phyloP scores from a whole-genome alignment of 805 yeast genomes.

The Metschnikowia sp. region DNA sequence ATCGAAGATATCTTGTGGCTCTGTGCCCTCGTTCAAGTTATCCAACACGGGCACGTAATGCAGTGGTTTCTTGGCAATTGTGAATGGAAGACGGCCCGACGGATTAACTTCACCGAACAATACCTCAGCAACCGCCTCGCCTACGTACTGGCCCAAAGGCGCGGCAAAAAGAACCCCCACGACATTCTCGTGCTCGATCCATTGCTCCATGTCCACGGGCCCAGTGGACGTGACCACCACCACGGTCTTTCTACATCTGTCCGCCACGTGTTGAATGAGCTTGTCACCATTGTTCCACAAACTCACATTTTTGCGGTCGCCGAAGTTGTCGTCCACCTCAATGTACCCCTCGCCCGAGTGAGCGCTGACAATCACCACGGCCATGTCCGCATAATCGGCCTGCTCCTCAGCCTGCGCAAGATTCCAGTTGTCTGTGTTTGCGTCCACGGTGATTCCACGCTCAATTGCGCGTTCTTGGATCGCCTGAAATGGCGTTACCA shows the following conservation, averaged over 20 bases:
- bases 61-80: constrained; percentile 51
- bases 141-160: constrained; percentile 57
- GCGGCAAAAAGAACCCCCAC: constrained; percentile 55
- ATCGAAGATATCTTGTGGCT: constrained; percentile 44
- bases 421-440: constrained; percentile 44
- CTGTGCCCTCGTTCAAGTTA: constrained; percentile 23
- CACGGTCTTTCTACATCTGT: constrained; percentile 50
- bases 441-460: constrained; percentile 45
- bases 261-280: constrained; percentile 47
- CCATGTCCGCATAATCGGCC: constrained; percentile 49
- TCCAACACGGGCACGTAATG: constrained; percentile 47
- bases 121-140: constrained; percentile 55
- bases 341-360: constrained; percentile 59
- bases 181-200: constrained; percentile 56
- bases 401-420: constrained; percentile 40
- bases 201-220: constrained; percentile 54
- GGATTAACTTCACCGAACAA: constrained; percentile 62
- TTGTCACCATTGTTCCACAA: constrained; percentile 59
- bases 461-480: constrained; percentile 46
- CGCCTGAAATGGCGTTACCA: constrained; percentile 58
- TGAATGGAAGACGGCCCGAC: constrained; percentile 61
- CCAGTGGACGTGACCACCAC: constrained; percentile 62
- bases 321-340: constrained; percentile 55
- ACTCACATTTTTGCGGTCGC: constrained; percentile 53
- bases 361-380: constrained; percentile 53